phyloP scores from a whole-genome alignment of 371 early-diverging fungal species.

The Mucor mucedo region DNA sequence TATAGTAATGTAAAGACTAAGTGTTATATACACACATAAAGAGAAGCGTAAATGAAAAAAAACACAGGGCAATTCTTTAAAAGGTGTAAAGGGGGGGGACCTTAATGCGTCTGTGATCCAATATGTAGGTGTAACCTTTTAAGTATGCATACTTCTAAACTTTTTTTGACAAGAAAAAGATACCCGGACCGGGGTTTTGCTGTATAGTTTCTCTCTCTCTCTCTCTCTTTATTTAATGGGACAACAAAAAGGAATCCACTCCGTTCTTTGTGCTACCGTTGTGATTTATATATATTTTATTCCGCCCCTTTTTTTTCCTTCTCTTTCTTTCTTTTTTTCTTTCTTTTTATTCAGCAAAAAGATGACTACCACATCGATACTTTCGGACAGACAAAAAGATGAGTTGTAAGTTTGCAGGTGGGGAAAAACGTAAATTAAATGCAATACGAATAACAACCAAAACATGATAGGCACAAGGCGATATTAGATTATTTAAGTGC shows the following conservation, averaged over 20 bases:
- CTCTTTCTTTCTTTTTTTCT: background rate
- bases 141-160: too few relatives aligned
- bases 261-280: slow-evolving; percentile 7
- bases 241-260: background rate
- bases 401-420: slow-evolving; percentile 61
- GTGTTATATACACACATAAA: background rate
- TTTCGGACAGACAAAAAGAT: slow-evolving; percentile 76
- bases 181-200: too few relatives aligned
- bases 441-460: background rate
- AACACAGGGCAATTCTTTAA: too few relatives aligned
- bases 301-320: slow-evolving; percentile 11
- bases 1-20: too few relatives aligned
- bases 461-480: slow-evolving; percentile 68
- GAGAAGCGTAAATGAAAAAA: background rate
- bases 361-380: slow-evolving; percentile 50
- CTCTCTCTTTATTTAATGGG: too few relatives aligned
- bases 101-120: too few relatives aligned
- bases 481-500: slow-evolving; percentile 86
- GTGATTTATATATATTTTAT: background rate
- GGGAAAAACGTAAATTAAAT: background rate
- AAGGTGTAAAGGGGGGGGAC: background rate
- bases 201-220: too few relatives aligned
- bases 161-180: too few relatives aligned
- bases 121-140: too few relatives aligned
- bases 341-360: background rate